Evolutionary conservation across 83 land plant species (phyloP).

Genomic region (Picea abies): DNA sequence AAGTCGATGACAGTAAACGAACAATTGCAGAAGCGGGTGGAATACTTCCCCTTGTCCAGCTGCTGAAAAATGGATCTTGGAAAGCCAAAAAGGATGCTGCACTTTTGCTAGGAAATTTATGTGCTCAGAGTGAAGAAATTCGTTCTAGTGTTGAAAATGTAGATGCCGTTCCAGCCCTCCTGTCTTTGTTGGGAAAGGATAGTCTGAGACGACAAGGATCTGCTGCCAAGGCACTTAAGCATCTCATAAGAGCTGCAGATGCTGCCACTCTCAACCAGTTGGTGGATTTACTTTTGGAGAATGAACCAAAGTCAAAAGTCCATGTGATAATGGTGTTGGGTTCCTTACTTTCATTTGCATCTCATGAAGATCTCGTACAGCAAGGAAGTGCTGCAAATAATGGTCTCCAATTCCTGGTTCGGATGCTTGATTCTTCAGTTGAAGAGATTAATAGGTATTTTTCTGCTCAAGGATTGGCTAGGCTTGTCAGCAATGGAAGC

Average conservation of each 20-base stretch:
- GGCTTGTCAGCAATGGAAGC: no score
- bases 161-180: conserved; percentile 70
- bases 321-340: conserved; percentile 58
- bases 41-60: conserved; percentile 85
- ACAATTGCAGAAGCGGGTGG: conserved; percentile 95
- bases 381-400: conserved; percentile 61
- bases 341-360: conserved; percentile 59
- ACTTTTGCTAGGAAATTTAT: conserved; percentile 68
- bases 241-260: conserved; percentile 70
- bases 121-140: conserved; percentile 87
- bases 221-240: conserved; percentile 61
- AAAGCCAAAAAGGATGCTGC: conserved; percentile 82
- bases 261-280: conserved; percentile 73
- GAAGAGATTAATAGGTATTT: no score
- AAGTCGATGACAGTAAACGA: conserved; percentile 85
- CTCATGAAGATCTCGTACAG: conserved; percentile 51
- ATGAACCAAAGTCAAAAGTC: conserved; percentile 55
- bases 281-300: conserved; percentile 62
- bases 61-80: conserved; percentile 74
- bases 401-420: no score
- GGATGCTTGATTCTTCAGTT: no score
- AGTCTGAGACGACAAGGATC: conserved; percentile 64
- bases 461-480: no score
- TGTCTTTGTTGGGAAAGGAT: conserved; percentile 79
- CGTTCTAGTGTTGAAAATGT: conserved; percentile 93